phyloP scores from a whole-genome alignment of 2,329 filamentous ascomycete genomes.

The Aspergillus nomiae region DNA sequence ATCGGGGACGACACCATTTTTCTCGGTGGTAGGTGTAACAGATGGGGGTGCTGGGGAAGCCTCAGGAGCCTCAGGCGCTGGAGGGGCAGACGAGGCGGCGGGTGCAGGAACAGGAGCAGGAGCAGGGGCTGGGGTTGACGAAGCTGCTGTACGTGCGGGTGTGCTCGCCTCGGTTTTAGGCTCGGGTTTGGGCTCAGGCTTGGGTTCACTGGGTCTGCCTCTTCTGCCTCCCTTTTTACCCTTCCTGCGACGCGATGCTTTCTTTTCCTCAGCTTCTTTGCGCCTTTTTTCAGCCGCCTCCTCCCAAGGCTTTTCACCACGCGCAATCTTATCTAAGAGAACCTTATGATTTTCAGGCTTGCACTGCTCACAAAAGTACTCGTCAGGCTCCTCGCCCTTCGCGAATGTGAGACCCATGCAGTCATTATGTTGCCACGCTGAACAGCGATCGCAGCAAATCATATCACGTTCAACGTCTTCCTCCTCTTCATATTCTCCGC shows the following conservation, averaged over 20 bases:
- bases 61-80: constrained; percentile 26
- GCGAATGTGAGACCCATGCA: constrained; percentile 86
- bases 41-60: constrained; percentile 18
- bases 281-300: constrained; percentile 65
- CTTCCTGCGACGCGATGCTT: constrained; percentile 61
- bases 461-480: constrained; percentile 86
- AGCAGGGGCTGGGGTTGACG: constrained; percentile 23
- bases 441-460: constrained; percentile 93
- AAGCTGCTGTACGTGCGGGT: constrained; percentile 29
- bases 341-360: constrained; percentile 79
- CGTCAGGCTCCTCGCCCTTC: constrained; percentile 71
- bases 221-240: constrained; percentile 61
- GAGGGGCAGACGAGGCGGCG: constrained; percentile 19
- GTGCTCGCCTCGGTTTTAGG: constrained; percentile 49
- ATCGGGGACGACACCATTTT: constrained; percentile 27
- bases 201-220: constrained; percentile 63
- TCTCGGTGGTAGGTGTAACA: constrained; percentile 28
- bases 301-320: constrained; percentile 87
- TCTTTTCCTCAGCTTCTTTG: constrained; percentile 60
- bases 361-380: constrained; percentile 93
- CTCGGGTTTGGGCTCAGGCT: constrained; percentile 62
- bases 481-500: constrained; percentile 81
- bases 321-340: constrained; percentile 74
- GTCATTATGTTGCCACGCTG: constrained; percentile 95
- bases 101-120: constrained; percentile 24